Conservation (phyloP, 176 grass and related monocot genomes). For the Oryza australiensis region DNA sequence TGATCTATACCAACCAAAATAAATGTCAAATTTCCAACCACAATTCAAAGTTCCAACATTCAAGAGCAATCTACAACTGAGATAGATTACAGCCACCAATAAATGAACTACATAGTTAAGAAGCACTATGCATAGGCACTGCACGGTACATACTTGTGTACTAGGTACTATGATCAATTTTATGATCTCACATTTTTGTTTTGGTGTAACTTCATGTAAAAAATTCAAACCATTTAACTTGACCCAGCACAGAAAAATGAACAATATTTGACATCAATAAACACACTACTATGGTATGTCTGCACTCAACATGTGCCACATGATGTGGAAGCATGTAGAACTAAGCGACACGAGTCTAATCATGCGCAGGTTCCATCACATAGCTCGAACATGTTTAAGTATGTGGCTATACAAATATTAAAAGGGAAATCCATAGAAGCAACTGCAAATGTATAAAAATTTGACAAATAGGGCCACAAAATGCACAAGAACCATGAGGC, state of each 20-base stretch:
- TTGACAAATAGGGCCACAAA: not conserved
- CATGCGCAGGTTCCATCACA: not conserved
- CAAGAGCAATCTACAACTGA: not conserved
- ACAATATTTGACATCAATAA: not conserved
- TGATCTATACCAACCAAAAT: constrained; percentile 54
- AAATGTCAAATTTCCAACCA: constrained; percentile 18
- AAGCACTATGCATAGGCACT: not conserved
- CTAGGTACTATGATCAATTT: not conserved
- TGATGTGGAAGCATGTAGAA: not conserved
- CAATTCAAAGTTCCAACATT: not conserved
- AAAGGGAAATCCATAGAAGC: not conserved
- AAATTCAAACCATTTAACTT: not conserved
- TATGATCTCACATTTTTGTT: not conserved
- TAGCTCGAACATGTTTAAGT: not conserved
- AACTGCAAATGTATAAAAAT: not conserved
- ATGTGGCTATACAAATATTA: not conserved
- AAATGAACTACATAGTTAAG: not conserved
- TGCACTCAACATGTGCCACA: not conserved
- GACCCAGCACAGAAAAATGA: not conserved
- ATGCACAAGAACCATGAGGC: not conserved
- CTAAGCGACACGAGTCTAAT: not conserved
- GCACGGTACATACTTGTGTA: not conserved
- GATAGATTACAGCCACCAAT: not conserved
- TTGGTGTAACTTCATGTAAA: not conserved
- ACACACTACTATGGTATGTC: not conserved